Conservation (phyloP, 108 stramenopile species). For the Stephanodiscus minutulus region DNA sequence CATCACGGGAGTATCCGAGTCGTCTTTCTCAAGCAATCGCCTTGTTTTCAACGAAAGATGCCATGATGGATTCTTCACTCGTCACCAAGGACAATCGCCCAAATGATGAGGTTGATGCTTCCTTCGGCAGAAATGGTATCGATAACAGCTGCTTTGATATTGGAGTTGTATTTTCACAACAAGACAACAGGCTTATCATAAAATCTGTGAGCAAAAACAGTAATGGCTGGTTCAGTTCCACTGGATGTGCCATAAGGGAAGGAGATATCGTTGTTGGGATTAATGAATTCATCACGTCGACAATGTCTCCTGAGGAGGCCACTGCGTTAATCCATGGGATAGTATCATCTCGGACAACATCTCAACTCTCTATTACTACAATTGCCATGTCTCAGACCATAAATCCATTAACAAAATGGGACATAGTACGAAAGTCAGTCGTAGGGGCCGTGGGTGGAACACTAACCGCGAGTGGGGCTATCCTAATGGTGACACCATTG, state of each 20-base stretch:
- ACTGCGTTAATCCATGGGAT: constrained; percentile 18
- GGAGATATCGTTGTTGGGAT: constrained; percentile 22
- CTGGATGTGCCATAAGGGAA: constrained; percentile 24
- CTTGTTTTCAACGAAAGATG: constrained; percentile 7
- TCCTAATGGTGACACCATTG: constrained; percentile 53
- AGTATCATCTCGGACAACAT: constrained; percentile 4
- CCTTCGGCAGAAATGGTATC: not conserved
- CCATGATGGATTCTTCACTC: too few relatives aligned
- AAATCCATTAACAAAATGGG: constrained; percentile 15
- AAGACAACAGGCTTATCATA: constrained; percentile 8
- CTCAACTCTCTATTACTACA: constrained; percentile 15
- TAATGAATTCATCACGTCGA: constrained; percentile 21
- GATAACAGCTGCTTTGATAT: constrained; percentile 1
- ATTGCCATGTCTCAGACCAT: not conserved
- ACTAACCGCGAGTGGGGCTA: constrained; percentile 46
- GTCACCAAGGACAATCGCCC: too few relatives aligned
- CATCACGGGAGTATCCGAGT: not conserved
- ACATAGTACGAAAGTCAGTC: constrained; percentile 10
- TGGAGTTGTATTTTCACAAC: constrained; percentile 25
- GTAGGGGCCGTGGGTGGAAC: constrained; percentile 45
- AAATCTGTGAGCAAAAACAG: constrained; percentile 5
- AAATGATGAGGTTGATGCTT: not conserved
- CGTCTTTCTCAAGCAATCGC: constrained; percentile 23
- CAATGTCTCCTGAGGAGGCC: constrained; percentile 18
- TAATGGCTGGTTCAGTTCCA: constrained; percentile 15